These are phyloP conservation scores for Cornus suecica DNA, from an alignment of 148 eudicot genomes.

Conservation along the genomic window DNA sequence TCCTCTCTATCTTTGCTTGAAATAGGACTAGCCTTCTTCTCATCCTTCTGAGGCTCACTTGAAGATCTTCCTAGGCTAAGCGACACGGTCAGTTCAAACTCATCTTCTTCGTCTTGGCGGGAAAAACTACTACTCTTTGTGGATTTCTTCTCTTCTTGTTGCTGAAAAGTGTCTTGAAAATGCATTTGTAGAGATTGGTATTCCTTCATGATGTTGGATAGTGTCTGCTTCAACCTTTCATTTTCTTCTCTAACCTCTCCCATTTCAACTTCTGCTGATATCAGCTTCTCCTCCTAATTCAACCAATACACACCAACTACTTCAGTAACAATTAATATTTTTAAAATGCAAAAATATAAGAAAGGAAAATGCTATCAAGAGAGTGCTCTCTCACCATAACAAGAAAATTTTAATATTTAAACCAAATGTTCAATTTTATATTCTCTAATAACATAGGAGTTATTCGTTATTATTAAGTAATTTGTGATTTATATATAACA, in stretches of 20 bases:
- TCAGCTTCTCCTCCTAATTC: slow-evolving; percentile 26
- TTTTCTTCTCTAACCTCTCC: slow-evolving; percentile 47
- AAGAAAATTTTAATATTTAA: no score
- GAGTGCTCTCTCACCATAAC: no score
- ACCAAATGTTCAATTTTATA: no score
- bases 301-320: not conserved
- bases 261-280: slow-evolving; percentile 45
- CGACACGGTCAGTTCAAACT: slow-evolving; percentile 23
- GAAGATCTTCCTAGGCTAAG: slow-evolving; percentile 38
- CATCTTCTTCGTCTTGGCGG: slow-evolving; percentile 12
- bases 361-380: no score
- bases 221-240: slow-evolving; percentile 34
- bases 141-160: slow-evolving; percentile 4
- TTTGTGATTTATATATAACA: no score
- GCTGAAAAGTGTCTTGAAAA: slow-evolving; percentile 13
- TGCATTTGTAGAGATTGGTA: slow-evolving; percentile 35
- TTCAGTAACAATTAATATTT: not conserved
- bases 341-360: no score
- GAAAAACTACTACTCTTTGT: not conserved
- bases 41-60: slow-evolving; percentile 6
- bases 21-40: slow-evolving; percentile 1
- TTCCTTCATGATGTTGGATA: slow-evolving; percentile 28
- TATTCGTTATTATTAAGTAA: no score
- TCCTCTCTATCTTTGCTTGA: slow-evolving; percentile 16
- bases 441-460: no score